These are phyloP conservation scores for Aplosporella prunicola DNA, from an alignment of 2,329 filamentous ascomycete genomes.

Conservation along the genomic window DNA sequence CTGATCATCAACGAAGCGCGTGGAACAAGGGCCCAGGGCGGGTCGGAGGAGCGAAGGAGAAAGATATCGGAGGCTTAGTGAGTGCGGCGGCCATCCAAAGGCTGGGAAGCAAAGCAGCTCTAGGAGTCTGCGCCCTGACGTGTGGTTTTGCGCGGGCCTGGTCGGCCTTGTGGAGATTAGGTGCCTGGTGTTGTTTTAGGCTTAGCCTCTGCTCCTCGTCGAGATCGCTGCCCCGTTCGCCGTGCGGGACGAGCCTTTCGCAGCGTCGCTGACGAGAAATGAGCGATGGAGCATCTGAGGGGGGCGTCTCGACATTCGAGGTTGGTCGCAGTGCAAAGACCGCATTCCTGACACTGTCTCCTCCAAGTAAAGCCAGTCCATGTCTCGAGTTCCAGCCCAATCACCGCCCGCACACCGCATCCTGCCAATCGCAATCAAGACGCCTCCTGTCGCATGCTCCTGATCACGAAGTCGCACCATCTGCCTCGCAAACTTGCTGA, in stretches of 20 bases:
- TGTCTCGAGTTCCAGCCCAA: conserved; percentile 7
- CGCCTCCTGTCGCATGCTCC: conserved; percentile 10
- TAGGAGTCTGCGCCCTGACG: conserved; percentile 7
- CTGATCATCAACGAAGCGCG: conserved; percentile 4
- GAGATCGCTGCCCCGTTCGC: conserved; percentile 8
- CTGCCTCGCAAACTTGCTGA: too few species aligned
- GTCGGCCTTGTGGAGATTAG: conserved; percentile 8
- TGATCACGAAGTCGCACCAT: too few species aligned
- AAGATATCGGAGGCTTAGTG: conserved; percentile 5
- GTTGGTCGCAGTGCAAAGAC: background rate
- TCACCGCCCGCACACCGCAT: conserved; percentile 8
- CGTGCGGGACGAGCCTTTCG: conserved; percentile 8
- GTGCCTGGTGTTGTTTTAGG: conserved; percentile 4
- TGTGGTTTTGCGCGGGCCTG: conserved; percentile 4
- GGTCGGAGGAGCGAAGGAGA: background rate
- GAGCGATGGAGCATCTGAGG: too few species aligned
- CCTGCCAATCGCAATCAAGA: too few species aligned
- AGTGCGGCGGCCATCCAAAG: conserved; percentile 8
- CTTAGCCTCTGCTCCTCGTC: conserved; percentile 6
- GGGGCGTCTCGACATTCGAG: too few species aligned
- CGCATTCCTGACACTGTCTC: conserved; percentile 5
- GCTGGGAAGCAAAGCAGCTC: too few species aligned
- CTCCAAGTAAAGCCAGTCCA: conserved; percentile 6
- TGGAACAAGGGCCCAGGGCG: background rate
- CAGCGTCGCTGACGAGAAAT: too few species aligned